Base-by-base conservation (phyloP, 78 protist genomes). In the Chrysochromulina parva region DNA sequence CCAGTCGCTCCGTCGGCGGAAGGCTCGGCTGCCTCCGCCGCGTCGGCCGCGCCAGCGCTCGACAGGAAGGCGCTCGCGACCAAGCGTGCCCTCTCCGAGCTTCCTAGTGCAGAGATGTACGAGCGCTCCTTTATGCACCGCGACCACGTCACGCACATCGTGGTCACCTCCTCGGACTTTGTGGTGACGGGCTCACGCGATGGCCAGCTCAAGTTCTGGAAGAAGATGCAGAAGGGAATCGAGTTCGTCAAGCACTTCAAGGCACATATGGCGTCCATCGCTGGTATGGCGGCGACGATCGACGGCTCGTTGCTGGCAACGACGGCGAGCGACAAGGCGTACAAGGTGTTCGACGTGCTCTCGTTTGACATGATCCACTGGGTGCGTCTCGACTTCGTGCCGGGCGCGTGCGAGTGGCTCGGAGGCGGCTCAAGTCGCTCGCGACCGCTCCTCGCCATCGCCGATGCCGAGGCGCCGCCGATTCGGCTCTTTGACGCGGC, bases 161-260 rank as follows among this genome's bases (percentile, higher is more conserved):
- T 73, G 24, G 87, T 28, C 13, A 91, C 94, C n/a, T 66, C 85
- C 91, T 84, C 96, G 9, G 95, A 95, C 48, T 98, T 92, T 62
- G 59, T 97, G 11, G 54, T 97, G 38, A 98, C 98, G 3, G 95
- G 96, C 1, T 91, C 94, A 80, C 76, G 58, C n/a, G 98, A 97
- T 60, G 99, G 99, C 6, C 93, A 80, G 62, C 26, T 98, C 55
- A 98, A 98, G 93, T 98, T 98, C 69, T 98, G 99, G 99, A 95
- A 95, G 88, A 98, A 98, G 89, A 59, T 47, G 74, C 88, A 54
- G 50, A 57, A 47, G 28, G 98, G 97, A 13, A 89, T 98, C 13
- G 98, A 97, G 80, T 97, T 97, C 67, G 98, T 98, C 58, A 98
- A 97, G 94, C 93, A 92, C 65, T 98, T 92, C 93, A 65, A 86